These are phyloP conservation scores for Trichoderma lentiforme DNA, from an alignment of 2,329 filamentous ascomycete species.

Conservation along the genomic window DNA sequence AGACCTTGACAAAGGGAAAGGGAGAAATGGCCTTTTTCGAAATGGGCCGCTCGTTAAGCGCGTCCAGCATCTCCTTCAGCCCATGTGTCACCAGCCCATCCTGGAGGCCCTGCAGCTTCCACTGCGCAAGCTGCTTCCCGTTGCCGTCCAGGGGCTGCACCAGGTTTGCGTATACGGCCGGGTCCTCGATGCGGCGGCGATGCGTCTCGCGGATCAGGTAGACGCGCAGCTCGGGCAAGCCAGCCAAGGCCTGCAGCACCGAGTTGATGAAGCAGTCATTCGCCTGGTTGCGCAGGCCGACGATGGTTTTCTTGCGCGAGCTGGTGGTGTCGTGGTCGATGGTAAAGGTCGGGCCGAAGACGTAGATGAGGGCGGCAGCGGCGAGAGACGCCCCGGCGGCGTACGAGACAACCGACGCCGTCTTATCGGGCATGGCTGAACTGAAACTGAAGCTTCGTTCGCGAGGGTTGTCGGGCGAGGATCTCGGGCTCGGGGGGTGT, in stretches of 20 bases:
- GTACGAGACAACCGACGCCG: constrained; percentile 65
- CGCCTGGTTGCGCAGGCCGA: constrained; percentile 84
- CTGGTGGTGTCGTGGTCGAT: constrained; percentile 75
- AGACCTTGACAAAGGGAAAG: constrained; percentile 72
- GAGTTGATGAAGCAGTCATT: constrained; percentile 99
- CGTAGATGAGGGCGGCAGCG: constrained; percentile 91
- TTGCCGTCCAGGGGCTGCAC: constrained; percentile 45
- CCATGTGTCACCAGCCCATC: constrained; percentile 79
- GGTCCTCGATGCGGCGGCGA: constrained; percentile 74
- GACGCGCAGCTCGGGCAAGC: constrained; percentile 79
- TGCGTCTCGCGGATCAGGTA: constrained; percentile 93
- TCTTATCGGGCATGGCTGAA: constrained; percentile 36
- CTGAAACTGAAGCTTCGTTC: background rate
- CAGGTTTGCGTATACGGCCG: constrained; percentile 67
- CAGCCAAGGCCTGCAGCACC: constrained; percentile 87
- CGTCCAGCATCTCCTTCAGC: constrained; percentile 88
- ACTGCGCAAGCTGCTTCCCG: constrained; percentile 46
- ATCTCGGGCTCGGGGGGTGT: too few species aligned
- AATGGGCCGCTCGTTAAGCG: constrained; percentile 88
- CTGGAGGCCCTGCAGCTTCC: constrained; percentile 68
- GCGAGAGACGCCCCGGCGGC: constrained; percentile 93
- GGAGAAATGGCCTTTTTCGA: constrained; percentile 92
- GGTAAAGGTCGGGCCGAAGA: constrained; percentile 96
- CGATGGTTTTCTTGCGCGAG: constrained; percentile 76
- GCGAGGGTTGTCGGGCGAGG: background rate